These are phyloP conservation scores for Ogataea hybrid DNA, from an alignment of 1,139 yeast genomes.

Conservation along the genomic window DNA sequence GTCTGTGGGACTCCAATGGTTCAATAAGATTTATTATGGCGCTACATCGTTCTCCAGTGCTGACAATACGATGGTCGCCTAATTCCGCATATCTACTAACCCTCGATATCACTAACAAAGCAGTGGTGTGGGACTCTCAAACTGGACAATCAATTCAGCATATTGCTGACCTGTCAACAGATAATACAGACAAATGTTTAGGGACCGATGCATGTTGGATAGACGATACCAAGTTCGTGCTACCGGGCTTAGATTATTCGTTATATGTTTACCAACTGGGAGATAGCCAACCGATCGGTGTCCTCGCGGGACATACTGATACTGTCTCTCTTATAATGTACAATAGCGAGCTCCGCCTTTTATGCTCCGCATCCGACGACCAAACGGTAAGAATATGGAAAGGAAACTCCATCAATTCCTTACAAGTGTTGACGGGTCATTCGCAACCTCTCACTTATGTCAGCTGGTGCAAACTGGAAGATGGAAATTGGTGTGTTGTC, in stretches of 20 bases:
- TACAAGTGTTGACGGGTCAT: constrained; percentile 46
- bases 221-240: constrained; percentile 64
- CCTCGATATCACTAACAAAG: constrained; percentile 39
- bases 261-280: constrained; percentile 60
- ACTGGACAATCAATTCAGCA: constrained; percentile 48
- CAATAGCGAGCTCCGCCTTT: constrained; percentile 47
- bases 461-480: constrained; percentile 44
- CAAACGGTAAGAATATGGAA: constrained; percentile 71
- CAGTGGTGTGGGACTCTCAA: constrained; percentile 53
- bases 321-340: constrained; percentile 58
- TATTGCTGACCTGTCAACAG: constrained; percentile 31
- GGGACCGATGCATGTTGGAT: constrained; percentile 73
- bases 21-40: constrained; percentile 57
- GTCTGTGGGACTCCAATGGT: constrained; percentile 71
- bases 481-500: constrained; percentile 30
- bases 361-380: constrained; percentile 81
- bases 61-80: constrained; percentile 50
- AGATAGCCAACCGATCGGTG: constrained; percentile 54
- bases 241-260: constrained; percentile 56
- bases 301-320: constrained; percentile 66
- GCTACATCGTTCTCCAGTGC: constrained; percentile 52
- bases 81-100: constrained; percentile 41
- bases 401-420: constrained; percentile 51
- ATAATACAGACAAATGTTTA: constrained; percentile 16
- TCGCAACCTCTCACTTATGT: constrained; percentile 55